Evolutionary conservation across 345 rosid genomes (phyloP), one percentile per base, ranked within the genome.

Genomic region (Durio zibethinus): DNA sequence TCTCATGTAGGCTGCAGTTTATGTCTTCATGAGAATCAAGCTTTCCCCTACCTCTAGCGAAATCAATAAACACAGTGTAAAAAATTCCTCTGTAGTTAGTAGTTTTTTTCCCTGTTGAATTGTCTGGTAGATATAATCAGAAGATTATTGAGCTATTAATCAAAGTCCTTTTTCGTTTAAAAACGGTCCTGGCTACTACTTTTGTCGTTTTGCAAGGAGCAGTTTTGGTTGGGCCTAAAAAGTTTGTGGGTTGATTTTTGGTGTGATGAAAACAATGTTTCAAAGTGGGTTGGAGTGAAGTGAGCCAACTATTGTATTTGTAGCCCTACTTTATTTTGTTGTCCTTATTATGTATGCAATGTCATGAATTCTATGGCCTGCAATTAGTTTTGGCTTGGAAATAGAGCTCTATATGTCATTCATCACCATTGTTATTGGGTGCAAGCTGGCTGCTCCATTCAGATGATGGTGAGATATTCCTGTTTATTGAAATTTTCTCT

Each of bases 1-100:
- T 14, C 69, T 95, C 76, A 93, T 95, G 98, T 92, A 88, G 74
- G 25, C 67, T 14, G 40, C 35, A 63, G 25, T 54, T n/a, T 12
- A 54, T 54, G 27, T 20, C 9, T 21, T 54, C 12, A 54, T 54
- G 27, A 54, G 4, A 54, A 56, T 21, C 21, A n/a, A 54, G 59
- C 59, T 53, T 53, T 47, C 33, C 15, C 33, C 48, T 61, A 20
- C 66, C 36, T 61, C 9, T n/a, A 54, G 35, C 33, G 11, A 23
- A n/a, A 74, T 36, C 10, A 36, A 16, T 8, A 43, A 42, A 2
- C 72, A 70, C 70, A 35, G 7, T 71, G 81, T 75, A 70, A 77
- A 57, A 60, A 25, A 59, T 73, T 80, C 72, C 80, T 77, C 47
- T 40, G 25, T 60, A 25, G 72, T 50, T 21, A 0, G 61, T 23